phyloP scores from a whole-genome alignment of 73 alveolate species.

The Effrenium voratum region DNA sequence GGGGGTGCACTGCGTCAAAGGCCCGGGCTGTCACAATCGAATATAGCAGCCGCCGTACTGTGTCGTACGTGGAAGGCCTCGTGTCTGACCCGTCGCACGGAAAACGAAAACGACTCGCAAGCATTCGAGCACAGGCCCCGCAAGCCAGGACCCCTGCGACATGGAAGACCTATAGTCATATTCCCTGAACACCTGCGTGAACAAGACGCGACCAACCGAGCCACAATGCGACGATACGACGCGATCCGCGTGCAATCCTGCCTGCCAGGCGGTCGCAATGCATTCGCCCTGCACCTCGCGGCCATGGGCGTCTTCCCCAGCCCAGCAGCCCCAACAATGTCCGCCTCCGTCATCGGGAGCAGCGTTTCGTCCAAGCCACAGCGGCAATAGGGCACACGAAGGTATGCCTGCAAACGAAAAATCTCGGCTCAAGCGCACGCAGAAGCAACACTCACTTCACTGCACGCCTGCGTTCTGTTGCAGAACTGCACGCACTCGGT shows the following conservation, averaged over 20 bases:
- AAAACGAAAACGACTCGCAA: too few species aligned
- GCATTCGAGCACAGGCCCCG: too few species aligned
- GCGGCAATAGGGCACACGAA: conserved; percentile 45
- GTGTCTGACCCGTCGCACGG: background rate
- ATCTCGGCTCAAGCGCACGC: background rate
- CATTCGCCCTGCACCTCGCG: conserved; percentile 56
- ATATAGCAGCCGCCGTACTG: conserved; percentile 60
- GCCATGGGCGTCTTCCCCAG: background rate
- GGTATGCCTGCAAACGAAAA: conserved; percentile 47
- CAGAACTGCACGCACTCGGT: conserved; percentile 90
- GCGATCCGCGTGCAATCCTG: background rate
- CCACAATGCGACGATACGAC: background rate
- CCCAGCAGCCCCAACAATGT: background rate
- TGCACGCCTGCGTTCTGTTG: conserved; percentile 48
- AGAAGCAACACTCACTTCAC: background rate
- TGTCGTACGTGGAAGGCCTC: conserved; percentile 89
- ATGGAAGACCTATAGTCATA: conserved; percentile 85
- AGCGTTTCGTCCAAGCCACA: conserved; percentile 68
- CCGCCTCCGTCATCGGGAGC: conserved; percentile 85
- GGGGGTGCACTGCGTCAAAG: too few species aligned
- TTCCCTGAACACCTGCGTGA: conserved; percentile 79
- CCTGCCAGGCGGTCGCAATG: conserved; percentile 72
- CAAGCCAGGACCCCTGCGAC: conserved; percentile 43
- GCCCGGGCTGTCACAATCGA: conserved; percentile 53
- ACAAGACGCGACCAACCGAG: too few species aligned